Evolutionary conservation across 768 basidiomycete genomes (phyloP).

Genomic region (Tylopilus sp.): DNA sequence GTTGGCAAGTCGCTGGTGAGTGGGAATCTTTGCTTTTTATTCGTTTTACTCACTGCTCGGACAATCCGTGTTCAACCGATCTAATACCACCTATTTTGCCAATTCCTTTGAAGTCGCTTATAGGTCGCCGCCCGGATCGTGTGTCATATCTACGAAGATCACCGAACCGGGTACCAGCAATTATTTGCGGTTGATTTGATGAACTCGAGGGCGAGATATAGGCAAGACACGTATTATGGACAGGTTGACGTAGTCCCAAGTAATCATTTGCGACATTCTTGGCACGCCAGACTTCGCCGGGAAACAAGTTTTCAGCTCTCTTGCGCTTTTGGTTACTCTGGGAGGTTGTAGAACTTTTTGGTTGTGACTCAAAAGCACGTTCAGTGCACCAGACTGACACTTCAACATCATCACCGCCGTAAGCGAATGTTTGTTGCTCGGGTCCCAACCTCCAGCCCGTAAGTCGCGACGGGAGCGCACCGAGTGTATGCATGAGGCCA

Average conservation of each 20-base stretch:
- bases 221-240: conserved; percentile 67
- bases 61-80: conserved; percentile 52
- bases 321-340: conserved; percentile 45
- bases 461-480: conserved; percentile 65
- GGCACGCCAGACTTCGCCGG: conserved; percentile 80
- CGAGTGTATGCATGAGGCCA: conserved; percentile 25
- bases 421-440: conserved; percentile 58
- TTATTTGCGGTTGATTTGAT: conserved; percentile 45
- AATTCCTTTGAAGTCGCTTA: conserved; percentile 61
- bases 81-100: conserved; percentile 61
- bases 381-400: conserved; percentile 79
- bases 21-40: neutral
- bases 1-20: neutral
- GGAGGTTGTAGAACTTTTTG: conserved; percentile 16
- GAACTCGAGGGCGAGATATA: conserved; percentile 45
- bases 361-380: conserved; percentile 39
- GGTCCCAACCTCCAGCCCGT: conserved; percentile 60
- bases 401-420: conserved; percentile 86
- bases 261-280: conserved; percentile 82
- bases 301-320: conserved; percentile 56
- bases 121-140: conserved; percentile 62
- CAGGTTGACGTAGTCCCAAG: conserved; percentile 72
- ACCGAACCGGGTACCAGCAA: conserved; percentile 73
- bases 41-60: conserved; percentile 55
- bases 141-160: conserved; percentile 77